Evolutionary conservation across 176 grass and related monocot genomes (phyloP).

Genomic region (Cocos nucifera): DNA sequence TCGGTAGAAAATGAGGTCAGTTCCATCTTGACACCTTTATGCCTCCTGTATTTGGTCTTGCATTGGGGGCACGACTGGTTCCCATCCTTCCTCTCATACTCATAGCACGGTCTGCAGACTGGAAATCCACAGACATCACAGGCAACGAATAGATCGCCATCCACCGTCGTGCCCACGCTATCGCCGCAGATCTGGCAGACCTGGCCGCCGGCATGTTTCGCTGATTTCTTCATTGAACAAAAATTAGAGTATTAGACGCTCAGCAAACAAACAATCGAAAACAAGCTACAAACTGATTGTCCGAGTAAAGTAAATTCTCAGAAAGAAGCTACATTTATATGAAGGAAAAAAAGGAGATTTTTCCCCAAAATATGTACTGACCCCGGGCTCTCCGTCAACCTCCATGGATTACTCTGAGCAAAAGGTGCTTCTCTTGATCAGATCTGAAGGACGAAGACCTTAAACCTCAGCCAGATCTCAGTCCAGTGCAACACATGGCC

Average conservation of each 20-base stretch:
- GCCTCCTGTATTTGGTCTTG: conserved; percentile 29
- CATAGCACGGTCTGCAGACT: conserved; percentile 26
- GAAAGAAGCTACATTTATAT: neutral
- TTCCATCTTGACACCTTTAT: conserved; percentile 9
- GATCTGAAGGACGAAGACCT: too few relatives aligned
- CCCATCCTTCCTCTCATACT: conserved; percentile 28
- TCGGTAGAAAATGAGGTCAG: too few relatives aligned
- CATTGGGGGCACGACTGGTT: conserved; percentile 25
- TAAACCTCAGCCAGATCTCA: too few relatives aligned
- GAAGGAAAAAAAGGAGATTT: too few relatives aligned
- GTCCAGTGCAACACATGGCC: too few relatives aligned
- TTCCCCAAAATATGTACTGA: too few relatives aligned
- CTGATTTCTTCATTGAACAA: conserved; percentile 9
- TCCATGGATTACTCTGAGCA: too few relatives aligned
- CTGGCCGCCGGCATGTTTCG: conserved; percentile 15
- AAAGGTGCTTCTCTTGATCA: too few relatives aligned
- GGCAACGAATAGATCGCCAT: conserved; percentile 24
- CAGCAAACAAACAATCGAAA: too few relatives aligned
- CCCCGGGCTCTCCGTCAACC: too few relatives aligned
- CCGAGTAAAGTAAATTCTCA: too few relatives aligned
- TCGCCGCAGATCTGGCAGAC: conserved; percentile 27
- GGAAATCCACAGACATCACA: conserved; percentile 26
- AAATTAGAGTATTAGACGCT: neutral
- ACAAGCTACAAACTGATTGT: too few relatives aligned
- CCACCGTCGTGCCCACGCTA: conserved; percentile 10